A percentile compares a stretch with the other conserved stretches of the same genome.
Evolutionary conservation across 345 rosid genomes (phyloP).

Genomic region (Pseudoturritis turrita): DNA sequence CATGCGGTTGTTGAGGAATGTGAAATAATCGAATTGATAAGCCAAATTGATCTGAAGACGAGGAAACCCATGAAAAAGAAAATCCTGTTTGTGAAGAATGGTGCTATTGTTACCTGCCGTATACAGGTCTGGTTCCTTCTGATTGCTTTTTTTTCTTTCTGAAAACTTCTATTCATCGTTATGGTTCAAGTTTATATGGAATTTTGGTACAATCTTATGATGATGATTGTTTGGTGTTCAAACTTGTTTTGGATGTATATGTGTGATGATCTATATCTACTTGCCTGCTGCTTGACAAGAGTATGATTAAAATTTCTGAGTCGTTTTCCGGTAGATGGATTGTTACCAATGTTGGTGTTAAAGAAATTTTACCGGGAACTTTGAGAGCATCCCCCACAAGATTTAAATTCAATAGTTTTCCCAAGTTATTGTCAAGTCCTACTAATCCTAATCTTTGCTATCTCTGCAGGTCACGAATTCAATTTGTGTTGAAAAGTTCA

Average conservation of each 20-base stretch:
- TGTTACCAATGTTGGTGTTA: neutral
- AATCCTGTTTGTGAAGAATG: slow-evolving; percentile 84
- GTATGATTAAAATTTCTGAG: neutral
- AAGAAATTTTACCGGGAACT: neutral
- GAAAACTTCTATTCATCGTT: neutral
- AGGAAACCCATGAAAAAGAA: slow-evolving; percentile 88
- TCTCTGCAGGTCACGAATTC: slow-evolving; percentile 56
- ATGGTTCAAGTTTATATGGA: neutral
- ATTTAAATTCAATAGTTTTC: neutral
- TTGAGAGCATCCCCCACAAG: neutral
- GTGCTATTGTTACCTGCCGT: slow-evolving; percentile 74
- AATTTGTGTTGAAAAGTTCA: slow-evolving; percentile 78
- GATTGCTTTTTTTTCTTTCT: neutral
- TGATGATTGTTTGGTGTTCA: neutral
- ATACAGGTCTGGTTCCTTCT: slow-evolving; percentile 52
- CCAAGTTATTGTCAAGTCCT: neutral
- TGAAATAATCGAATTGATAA: slow-evolving; percentile 74
- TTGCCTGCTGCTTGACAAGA: too few relatives aligned
- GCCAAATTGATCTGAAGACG: slow-evolving; percentile 84
- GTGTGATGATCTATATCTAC: too few relatives aligned
- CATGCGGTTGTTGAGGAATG: slow-evolving; percentile 95
- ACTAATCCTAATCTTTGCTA: neutral
- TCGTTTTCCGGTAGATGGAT: neutral
- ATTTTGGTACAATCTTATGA: neutral
- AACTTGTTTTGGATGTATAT: neutral